Evolutionary conservation across 345 rosid species (phyloP), one percentile per base, ranked within the genome.

Genomic region (Melaleuca alternifolia): DNA sequence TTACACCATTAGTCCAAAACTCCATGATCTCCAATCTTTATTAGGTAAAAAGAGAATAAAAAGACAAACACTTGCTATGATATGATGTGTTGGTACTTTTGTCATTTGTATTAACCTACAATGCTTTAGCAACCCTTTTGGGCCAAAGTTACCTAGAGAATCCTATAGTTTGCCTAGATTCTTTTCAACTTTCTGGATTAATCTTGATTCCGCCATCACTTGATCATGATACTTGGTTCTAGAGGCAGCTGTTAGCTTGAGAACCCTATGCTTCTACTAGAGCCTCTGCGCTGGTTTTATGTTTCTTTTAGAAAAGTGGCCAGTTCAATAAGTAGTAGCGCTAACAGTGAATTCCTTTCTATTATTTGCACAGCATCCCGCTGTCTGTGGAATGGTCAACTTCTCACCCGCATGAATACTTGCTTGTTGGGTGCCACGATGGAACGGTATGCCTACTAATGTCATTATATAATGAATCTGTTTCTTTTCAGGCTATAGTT

Each of bases 351-450:
- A 37, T 9, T n/a, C 44, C 16, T 51, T 54, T 76, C 77, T 48
- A 84, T 50, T 81, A 88, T 50, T 87, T 54, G 21, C 87, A 87
- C 94, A 96, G 98, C 93, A 92, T 96, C 77, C 98, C 99, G 84
- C 90, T 95, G 91, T 93, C 97, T 77, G 91, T 96, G 88, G 98
- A 97, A 91, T 96, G 99, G 99, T 97, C 98, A 82, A 87, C 93
- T 86, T 87, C 89, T 71, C 88, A 87, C 37, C 93, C 92, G 65
- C 93, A 94, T 85, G 96, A 97, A 88, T 93, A 91, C 90, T 91
- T 97, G 82, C 96, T 96, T 86, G 99, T 91, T 89, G 99, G 99
- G 83, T 96, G 99, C 93, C 99, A 97, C 85, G 99, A 96, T 89
- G 99, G 99, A 89, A 93, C 91, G 91, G 99, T 96, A 93, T 62